Evolutionary conservation across 345 rosid genomes (phyloP), one percentile per base, ranked within the genome.

Genomic region (Pistacia vera): DNA sequence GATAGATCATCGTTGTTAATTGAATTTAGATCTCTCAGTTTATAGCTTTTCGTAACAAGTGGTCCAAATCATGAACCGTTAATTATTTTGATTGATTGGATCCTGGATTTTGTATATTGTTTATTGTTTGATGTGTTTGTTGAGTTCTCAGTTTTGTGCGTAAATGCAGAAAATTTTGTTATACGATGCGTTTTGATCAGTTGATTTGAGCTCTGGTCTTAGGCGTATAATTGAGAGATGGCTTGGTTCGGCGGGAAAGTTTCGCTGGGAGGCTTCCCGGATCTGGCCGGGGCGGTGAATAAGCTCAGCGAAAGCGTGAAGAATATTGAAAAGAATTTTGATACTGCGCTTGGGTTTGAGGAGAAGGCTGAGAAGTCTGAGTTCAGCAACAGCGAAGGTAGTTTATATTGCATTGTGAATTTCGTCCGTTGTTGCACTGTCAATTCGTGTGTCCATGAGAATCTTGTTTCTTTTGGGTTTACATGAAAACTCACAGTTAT

Each of bases 301-400:
- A 97, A 97, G 89, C 83, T 97, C 84, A 92, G 93, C 66, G 99
- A 97, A 92, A 97, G 99, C 79, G 98, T 97, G 76, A 97, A 97
- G 90, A 97, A 94, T 82, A 94, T 97, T 1, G 99, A 97, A 81
- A 97, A 97, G 92, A 94, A 92, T 85, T 97, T 97, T 11, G 99
- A 97, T 80, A 92, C 46, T 57, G 99, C 99, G 71, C 97, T 94
- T 57, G 98, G 99, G 11, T 88, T 89, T 51, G 99, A 97, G 66
- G 98, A 97, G 73, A 92, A 97, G 74, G 54, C 92, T 2, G 97
- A 97, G 71, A 94, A 97, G 76, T 64, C 93, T 1, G 93, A 90
- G 66, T 81, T 89, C 72, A 55, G 79, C 76, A 74, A 41, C 82
- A 77, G 71, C 51, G 94, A 92, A 92, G 99, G 99, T 91, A 65